phyloP scores from a whole-genome alignment of 129 eudicot genomes.

The Dittrichia graveolens region DNA sequence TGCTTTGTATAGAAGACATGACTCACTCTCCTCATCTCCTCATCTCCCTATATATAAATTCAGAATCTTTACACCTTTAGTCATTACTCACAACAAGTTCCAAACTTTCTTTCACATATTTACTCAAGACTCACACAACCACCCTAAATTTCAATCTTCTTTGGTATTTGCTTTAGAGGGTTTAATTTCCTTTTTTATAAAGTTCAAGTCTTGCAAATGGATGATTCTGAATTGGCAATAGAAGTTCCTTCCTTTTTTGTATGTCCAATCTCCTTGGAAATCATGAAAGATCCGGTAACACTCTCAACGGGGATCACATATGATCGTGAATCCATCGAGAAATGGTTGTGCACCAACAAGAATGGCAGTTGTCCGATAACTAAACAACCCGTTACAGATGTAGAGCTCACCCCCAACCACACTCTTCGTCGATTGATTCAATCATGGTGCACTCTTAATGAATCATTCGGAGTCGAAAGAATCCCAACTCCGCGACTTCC shows the following conservation, averaged over 20 bases:
- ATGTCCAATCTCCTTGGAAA: conserved; percentile 41
- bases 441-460: conserved; percentile 39
- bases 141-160: no score
- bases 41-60: no score
- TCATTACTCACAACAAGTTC: no score
- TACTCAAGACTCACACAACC: no score
- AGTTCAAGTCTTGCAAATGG: no score
- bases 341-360: conserved; percentile 30
- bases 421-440: conserved; percentile 40
- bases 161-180: no score
- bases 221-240: no score
- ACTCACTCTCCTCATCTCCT: no score
- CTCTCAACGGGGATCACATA: conserved; percentile 42
- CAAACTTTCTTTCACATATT: no score
- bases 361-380: conserved; percentile 33
- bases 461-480: conserved; percentile 23
- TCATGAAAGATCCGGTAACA: conserved; percentile 40
- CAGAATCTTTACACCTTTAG: no score
- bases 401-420: conserved; percentile 39
- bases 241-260: conserved; percentile 30
- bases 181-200: no score
- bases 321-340: conserved; percentile 35
- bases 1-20: no score
- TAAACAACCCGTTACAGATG: conserved; percentile 21
- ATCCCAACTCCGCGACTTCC: conserved; percentile 26